phyloP scores from a whole-genome alignment of 2,329 filamentous ascomycete species.

The Fragosphaeria purpurea region DNA sequence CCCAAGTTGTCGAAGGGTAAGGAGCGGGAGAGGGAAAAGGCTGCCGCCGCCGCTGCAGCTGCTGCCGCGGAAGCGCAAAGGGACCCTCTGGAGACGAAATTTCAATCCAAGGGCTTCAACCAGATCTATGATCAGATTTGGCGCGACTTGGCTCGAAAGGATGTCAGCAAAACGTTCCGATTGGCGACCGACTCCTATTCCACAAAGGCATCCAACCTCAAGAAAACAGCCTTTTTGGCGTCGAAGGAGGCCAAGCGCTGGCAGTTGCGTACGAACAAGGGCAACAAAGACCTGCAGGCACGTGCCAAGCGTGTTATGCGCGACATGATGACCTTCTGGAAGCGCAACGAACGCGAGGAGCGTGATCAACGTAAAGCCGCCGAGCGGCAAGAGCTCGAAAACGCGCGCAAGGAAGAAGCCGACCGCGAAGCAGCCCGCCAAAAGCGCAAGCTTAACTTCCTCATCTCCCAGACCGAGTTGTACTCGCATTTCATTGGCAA shows the following conservation, averaged over 20 bases:
- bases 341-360: slow-evolving; percentile 95
- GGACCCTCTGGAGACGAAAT: slow-evolving; percentile 50
- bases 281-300: slow-evolving; percentile 93
- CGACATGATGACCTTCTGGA: slow-evolving; percentile 99
- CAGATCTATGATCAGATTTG: slow-evolving; percentile 97
- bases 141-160: slow-evolving; percentile 87
- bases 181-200: slow-evolving; percentile 77
- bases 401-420: slow-evolving; percentile 91
- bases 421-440: slow-evolving; percentile 95
- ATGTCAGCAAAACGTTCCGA: slow-evolving; percentile 85
- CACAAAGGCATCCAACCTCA: slow-evolving; percentile 87
- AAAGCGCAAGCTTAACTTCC: slow-evolving; percentile 97
- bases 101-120: slow-evolving; percentile 86
- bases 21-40: slow-evolving; percentile 27
- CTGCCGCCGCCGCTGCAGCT: slow-evolving; percentile 21
- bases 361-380: slow-evolving; percentile 88
- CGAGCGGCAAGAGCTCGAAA: slow-evolving; percentile 91
- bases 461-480: slow-evolving; percentile 96
- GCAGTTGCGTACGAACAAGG: slow-evolving; percentile 97
- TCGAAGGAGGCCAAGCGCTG: slow-evolving; percentile 96
- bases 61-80: slow-evolving; percentile 31
- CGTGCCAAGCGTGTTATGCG: slow-evolving; percentile 96
- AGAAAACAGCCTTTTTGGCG: slow-evolving; percentile 93
- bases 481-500: slow-evolving; percentile 99
- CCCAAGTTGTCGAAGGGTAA: slow-evolving; percentile 28